Percentiles rank a stretch among this genome's conserved stretches.
phyloP scores from a whole-genome alignment of 306 rosid genomes.

The Senna siamea region DNA sequence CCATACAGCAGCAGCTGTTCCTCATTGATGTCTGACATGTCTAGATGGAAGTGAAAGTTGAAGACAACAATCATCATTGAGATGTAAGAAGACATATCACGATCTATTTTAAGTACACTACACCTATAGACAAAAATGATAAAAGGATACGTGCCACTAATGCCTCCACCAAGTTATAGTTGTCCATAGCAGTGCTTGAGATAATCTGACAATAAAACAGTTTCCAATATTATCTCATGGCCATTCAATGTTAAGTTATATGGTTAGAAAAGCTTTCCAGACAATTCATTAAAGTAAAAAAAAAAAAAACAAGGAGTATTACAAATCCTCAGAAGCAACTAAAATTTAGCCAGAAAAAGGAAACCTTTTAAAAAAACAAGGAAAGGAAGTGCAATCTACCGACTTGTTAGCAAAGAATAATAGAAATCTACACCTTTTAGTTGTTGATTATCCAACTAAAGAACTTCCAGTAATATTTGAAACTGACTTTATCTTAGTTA shows the following conservation, averaged over 20 bases:
- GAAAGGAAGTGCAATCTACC: slow-evolving; percentile 22
- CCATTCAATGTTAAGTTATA: background rate
- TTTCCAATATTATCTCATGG: slow-evolving; percentile 13
- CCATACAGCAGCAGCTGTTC: slow-evolving; percentile 79
- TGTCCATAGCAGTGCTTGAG: slow-evolving; percentile 64
- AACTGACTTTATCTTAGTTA: slow-evolving; percentile 19
- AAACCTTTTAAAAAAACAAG: background rate
- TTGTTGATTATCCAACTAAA: slow-evolving; percentile 15
- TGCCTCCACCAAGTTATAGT: slow-evolving; percentile 78
- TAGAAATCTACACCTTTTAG: slow-evolving; percentile 1
- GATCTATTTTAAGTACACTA: slow-evolving; percentile 12
- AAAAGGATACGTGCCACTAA: slow-evolving; percentile 87
- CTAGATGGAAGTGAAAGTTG: slow-evolving; percentile 51
- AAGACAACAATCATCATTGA: slow-evolving; percentile 45
- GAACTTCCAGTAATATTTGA: slow-evolving; percentile 7
- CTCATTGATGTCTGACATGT: slow-evolving; percentile 74
- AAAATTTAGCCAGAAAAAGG: slow-evolving; percentile 7
- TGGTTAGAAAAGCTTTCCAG: slow-evolving; percentile 26
- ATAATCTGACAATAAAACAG: slow-evolving; percentile 58
- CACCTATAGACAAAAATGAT: slow-evolving; percentile 23
- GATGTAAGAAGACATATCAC: slow-evolving; percentile 27
- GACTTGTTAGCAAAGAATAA: slow-evolving; percentile 22
- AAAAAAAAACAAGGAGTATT: slow-evolving; percentile 15
- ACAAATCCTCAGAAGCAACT: slow-evolving; percentile 2
- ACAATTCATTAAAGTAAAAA: slow-evolving; percentile 19